Conservation (phyloP, 805 yeast genomes). For the Yarrowia hollandica region DNA sequence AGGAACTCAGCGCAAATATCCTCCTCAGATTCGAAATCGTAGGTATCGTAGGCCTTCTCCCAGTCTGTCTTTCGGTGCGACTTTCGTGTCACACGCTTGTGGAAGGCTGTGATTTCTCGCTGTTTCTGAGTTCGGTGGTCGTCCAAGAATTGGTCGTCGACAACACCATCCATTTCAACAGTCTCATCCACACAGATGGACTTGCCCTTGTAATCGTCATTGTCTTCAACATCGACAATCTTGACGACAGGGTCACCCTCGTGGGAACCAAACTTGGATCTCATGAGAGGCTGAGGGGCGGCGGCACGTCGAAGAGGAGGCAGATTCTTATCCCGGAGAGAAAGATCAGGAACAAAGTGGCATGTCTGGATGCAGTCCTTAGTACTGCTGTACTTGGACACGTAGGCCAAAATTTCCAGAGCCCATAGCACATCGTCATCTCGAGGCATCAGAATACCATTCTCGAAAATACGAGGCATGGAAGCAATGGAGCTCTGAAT, state of each 20-base stretch:
- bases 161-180: conserved; percentile 18
- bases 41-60: conserved; percentile 37
- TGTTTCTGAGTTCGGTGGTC: conserved; percentile 27
- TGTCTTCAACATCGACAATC: conserved; percentile 31
- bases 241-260: conserved; percentile 28
- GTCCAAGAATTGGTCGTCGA: conserved; percentile 18
- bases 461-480: conserved; percentile 54
- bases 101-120: conserved; percentile 21
- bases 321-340: conserved; percentile 42
- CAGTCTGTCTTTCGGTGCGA: conserved; percentile 9
- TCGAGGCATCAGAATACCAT: conserved; percentile 81
- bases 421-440: conserved; percentile 96
- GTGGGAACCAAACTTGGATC: conserved; percentile 21
- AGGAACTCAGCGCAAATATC: conserved; percentile 50
- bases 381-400: conserved; percentile 83
- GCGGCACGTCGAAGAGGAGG: conserved; percentile 35
- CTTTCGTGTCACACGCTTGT: conserved; percentile 25
- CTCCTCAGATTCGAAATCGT: conserved; percentile 40
- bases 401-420: conserved; percentile 84
- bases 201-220: conserved; percentile 31
- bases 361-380: conserved; percentile 74
- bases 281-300: conserved; percentile 25
- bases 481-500: conserved; percentile 16
- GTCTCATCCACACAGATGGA: conserved; percentile 28
- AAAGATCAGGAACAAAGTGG: conserved; percentile 69